A percentile compares a stretch with the other conserved stretches of the same genome.
These are phyloP conservation scores for Pseudogymnoascus sp. DNA, from an alignment of 2,329 filamentous ascomycete species.

Conservation along the genomic window DNA sequence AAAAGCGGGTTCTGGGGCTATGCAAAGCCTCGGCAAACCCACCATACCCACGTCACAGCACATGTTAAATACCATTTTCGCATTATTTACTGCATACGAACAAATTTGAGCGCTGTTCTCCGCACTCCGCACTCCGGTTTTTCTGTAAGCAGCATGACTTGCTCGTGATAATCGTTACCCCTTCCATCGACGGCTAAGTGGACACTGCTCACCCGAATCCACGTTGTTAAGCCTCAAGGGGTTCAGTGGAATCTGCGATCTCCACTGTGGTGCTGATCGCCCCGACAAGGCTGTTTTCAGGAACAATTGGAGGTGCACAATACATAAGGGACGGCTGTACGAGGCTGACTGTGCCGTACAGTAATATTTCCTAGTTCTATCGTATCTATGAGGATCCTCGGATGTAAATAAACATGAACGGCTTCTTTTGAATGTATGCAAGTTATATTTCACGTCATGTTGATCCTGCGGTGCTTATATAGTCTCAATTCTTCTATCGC, in stretches of 20 bases:
- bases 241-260: not conserved
- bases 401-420: not conserved
- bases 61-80: not conserved
- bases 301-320: not conserved
- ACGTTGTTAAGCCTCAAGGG: not conserved
- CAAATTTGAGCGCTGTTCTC: not conserved
- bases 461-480: not conserved
- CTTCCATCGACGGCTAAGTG: not conserved
- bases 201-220: not conserved
- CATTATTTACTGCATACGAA: not conserved
- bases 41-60: not conserved
- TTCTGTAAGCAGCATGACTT: not conserved
- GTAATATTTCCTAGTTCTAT: not conserved
- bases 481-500: not conserved
- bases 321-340: not conserved
- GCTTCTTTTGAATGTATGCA: not conserved
- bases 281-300: not conserved
- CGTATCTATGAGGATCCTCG: not conserved
- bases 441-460: not conserved
- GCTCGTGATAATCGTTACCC: not conserved
- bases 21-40: not conserved
- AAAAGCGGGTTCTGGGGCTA: not conserved
- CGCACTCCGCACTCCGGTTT: not conserved
- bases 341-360: not conserved
- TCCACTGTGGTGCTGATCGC: not conserved